A percentile compares a stretch with the other conserved stretches of the same genome.
Conservation (phyloP, 1,284 basidiomycete genomes). For the Ustilago sp. region DNA sequence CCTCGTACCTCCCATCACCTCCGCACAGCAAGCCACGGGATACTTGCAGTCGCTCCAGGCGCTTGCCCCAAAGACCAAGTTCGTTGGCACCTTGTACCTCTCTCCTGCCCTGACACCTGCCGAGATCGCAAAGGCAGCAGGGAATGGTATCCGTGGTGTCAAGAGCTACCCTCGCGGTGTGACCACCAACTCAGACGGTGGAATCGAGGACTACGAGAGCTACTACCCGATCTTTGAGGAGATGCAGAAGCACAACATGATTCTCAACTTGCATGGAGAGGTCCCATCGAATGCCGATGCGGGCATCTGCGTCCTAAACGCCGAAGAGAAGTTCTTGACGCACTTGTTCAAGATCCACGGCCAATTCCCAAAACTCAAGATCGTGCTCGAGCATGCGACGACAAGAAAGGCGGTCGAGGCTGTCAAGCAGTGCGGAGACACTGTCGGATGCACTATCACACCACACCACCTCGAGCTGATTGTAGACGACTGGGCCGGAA, state of each 20-base stretch:
- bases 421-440: slow-evolving; percentile 72
- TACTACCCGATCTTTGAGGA: slow-evolving; percentile 95
- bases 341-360: slow-evolving; percentile 86
- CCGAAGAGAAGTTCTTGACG: slow-evolving; percentile 88
- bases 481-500: slow-evolving; percentile 97
- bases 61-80: slow-evolving; percentile 84
- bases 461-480: slow-evolving; percentile 94
- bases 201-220: slow-evolving; percentile 93
- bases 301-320: slow-evolving; percentile 92
- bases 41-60: slow-evolving; percentile 82
- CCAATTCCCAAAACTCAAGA: slow-evolving; percentile 90
- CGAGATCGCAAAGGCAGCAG: slow-evolving; percentile 83
- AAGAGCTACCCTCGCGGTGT: slow-evolving; percentile 98
- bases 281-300: slow-evolving; percentile 87
- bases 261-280: slow-evolving; percentile 97
- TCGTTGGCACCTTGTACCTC: slow-evolving; percentile 96
- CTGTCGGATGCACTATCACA: slow-evolving; percentile 96
- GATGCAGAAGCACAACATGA: slow-evolving; percentile 93
- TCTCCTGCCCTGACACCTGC: slow-evolving; percentile 89
- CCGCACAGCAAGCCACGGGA: slow-evolving; percentile 81
- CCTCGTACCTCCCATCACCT: slow-evolving; percentile 89
- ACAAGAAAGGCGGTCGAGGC: slow-evolving; percentile 93
- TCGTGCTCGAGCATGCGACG: slow-evolving; percentile 99
- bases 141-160: slow-evolving; percentile 75
- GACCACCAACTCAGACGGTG: slow-evolving; percentile 95